Conservation (phyloP, 176 grass and related monocot genomes). For the Triticum timopheevii region DNA sequence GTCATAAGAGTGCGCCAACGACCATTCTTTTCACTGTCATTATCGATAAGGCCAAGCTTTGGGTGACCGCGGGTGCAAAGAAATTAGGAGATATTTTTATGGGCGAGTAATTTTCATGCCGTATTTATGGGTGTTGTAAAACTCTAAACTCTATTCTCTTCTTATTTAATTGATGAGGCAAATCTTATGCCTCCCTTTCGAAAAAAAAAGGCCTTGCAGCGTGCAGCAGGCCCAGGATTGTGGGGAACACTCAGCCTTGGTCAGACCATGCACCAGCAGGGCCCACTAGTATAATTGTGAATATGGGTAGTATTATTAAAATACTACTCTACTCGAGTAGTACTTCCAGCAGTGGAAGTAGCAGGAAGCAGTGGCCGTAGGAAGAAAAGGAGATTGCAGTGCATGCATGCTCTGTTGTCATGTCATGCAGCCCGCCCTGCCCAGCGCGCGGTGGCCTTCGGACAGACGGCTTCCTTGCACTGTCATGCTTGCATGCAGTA, state of each 20-base stretch:
- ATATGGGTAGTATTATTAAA: neutral
- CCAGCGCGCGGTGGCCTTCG: neutral
- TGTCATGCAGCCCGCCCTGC: neutral
- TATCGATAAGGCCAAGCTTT: too few species aligned
- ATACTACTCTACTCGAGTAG: neutral
- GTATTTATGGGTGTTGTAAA: too few species aligned
- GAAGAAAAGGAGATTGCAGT: neutral
- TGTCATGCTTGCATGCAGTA: neutral
- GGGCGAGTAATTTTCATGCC: too few species aligned
- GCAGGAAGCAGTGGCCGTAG: neutral
- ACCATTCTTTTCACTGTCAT: too few species aligned
- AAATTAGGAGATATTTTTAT: too few species aligned
- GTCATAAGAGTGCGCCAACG: too few species aligned
- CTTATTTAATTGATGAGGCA: too few species aligned
- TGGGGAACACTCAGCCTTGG: slow-evolving; percentile 24
- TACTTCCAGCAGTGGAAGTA: neutral
- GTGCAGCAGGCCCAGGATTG: slow-evolving; percentile 34
- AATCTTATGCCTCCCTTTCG: too few species aligned
- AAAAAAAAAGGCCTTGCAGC: neutral
- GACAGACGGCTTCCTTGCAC: neutral
- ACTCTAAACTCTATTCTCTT: too few species aligned
- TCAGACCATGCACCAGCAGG: neutral
- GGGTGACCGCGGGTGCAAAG: too few species aligned
- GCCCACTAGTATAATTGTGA: neutral
- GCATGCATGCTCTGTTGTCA: neutral